phyloP scores from a whole-genome alignment of 78 protist genomes.

The Polysphondylium violaceum region DNA sequence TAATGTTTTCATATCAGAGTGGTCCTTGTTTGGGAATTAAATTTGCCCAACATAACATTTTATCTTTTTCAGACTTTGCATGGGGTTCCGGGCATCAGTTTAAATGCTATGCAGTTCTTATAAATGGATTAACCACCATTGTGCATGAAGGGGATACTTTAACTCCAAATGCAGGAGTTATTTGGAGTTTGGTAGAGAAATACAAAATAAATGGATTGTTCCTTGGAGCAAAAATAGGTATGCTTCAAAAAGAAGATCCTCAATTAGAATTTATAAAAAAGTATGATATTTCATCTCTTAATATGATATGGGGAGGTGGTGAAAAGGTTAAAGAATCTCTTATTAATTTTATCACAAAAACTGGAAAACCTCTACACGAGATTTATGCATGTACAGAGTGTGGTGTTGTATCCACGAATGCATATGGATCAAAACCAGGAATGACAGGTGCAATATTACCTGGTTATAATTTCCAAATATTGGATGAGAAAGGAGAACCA shows the following conservation, averaged over 20 bases:
- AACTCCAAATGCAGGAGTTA: slow-evolving; percentile 43
- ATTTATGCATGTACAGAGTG: background rate
- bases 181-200: slow-evolving; percentile 40
- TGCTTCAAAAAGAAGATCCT: slow-evolving; percentile 30
- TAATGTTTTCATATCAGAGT: slow-evolving; percentile 38
- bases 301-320: slow-evolving; percentile 50
- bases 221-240: slow-evolving; percentile 51
- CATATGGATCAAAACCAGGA: slow-evolving; percentile 24
- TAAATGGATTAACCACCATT: slow-evolving; percentile 51
- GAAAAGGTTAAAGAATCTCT: slow-evolving; percentile 35
- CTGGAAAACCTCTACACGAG: background rate
- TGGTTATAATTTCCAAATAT: slow-evolving; percentile 59
- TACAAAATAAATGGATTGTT: slow-evolving; percentile 43
- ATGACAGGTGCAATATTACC: slow-evolving; percentile 68
- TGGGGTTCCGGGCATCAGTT: slow-evolving; percentile 74
- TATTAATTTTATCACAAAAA: background rate
- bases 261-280: background rate
- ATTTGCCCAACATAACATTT: slow-evolving; percentile 20
- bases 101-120: background rate
- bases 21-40: slow-evolving; percentile 18
- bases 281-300: slow-evolving; percentile 22
- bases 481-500: background rate
- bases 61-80: slow-evolving; percentile 65
- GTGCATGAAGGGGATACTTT: slow-evolving; percentile 62
- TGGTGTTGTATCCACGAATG: background rate